Evolutionary conservation across 1,284 basidiomycete species (phyloP).

Genomic region (Ganoderma leucocontextum): DNA sequence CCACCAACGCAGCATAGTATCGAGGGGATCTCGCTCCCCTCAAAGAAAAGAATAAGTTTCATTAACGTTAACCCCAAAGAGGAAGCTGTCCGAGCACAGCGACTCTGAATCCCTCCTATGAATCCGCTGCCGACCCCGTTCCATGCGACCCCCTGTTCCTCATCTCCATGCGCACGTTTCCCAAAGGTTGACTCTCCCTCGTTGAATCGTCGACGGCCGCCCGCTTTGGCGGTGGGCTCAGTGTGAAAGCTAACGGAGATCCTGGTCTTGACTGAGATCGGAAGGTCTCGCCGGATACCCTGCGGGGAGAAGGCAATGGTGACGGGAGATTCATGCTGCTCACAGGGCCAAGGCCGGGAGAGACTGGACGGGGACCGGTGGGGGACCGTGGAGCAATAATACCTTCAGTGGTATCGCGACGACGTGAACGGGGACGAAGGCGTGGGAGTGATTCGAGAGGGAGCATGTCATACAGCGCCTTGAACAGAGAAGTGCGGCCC

Average conservation of each 20-base stretch:
- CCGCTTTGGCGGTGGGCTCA: constrained; percentile 33
- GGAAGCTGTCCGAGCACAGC: neutral
- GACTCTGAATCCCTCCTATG: neutral
- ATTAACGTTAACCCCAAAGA: constrained; percentile 4
- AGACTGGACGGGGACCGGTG: constrained; percentile 25
- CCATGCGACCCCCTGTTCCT: constrained; percentile 31
- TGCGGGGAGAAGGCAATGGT: neutral
- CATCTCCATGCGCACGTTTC: constrained; percentile 36
- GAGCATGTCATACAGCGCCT: constrained; percentile 41
- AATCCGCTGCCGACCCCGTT: neutral
- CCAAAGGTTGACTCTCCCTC: constrained; percentile 15
- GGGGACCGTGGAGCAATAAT: constrained; percentile 45
- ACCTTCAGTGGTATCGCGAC: constrained; percentile 43
- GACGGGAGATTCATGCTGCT: neutral
- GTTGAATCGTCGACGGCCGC: constrained; percentile 24
- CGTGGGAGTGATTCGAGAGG: constrained; percentile 41
- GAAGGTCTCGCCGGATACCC: neutral
- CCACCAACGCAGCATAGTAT: neutral
- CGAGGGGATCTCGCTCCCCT: neutral
- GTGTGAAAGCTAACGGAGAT: neutral
- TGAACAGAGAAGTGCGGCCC: constrained; percentile 44
- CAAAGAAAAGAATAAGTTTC: constrained; percentile 8
- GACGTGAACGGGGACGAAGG: constrained; percentile 37
- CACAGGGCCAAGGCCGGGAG: constrained; percentile 30
- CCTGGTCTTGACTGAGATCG: neutral